Evolutionary conservation across 345 rosid genomes (phyloP), one percentile per base, ranked within the genome.

Genomic region (Ceriops decandra): DNA sequence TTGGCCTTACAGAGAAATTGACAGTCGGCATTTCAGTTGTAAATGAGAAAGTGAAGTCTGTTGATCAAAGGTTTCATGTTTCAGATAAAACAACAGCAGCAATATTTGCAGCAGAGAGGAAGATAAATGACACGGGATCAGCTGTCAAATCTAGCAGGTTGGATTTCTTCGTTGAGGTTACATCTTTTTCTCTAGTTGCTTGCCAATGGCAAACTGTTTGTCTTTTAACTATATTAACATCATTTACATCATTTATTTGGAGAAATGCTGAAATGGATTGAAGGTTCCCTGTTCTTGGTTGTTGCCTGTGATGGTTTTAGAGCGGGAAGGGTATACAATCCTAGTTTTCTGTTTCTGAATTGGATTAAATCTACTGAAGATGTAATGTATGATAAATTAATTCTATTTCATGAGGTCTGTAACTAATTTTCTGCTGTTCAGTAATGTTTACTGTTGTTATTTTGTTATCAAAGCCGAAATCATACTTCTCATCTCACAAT

Each of bases 81-180:
- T 91, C 99, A 0, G 95, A 95, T 82, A 91, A 88, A 84, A 95
- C 97, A 24, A 91, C 91, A 97, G 97, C 97, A 47, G 97, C 99
- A 30, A 72, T 91, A 74, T 91, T 90, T 82, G 97, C 99, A 32
- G 96, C 99, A 0, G 97, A 95, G 74, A 89, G 87, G 81, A 95
- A 90, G 79, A 79, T 95, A 81, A 95, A 88, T 62, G 80, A 91
- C 78, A 95, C 97, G 0, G 96, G 99, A 63, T 83, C 99, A 67
- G 97, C 97, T 42, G 97, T 95, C 76, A 95, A 91, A 82, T 90
- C 99, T 59, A 95, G 97, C 95, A 90, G 97, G 97, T 88, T 54
- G 60, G 32, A 13, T 59, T 46, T 70, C 28, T 52, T 28, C 54
- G 46, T 56, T 68, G 36, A 63, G 19, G 53, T 46, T 61, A 20